These are phyloP conservation scores for Phialemoniopsis sp. DNA, from an alignment of 2,329 filamentous ascomycete species.

Conservation along the genomic window DNA sequence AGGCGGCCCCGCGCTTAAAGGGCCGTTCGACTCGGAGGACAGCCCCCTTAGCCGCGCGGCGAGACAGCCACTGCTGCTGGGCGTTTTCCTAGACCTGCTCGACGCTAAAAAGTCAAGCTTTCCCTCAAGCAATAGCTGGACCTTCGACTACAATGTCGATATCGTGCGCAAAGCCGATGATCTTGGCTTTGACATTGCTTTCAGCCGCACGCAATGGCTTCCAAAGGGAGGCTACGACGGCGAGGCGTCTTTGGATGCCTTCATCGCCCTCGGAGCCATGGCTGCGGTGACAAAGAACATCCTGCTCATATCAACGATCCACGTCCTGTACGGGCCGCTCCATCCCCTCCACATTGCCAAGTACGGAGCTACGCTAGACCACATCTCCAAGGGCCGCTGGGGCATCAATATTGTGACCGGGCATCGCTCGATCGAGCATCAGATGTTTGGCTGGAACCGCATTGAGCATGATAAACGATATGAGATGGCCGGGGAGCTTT, in stretches of 20 bases:
- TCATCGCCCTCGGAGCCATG: constrained; percentile 15
- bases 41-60: constrained; percentile 10
- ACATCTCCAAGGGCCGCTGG: constrained; percentile 16
- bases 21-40: constrained; percentile 8
- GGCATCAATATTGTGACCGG: constrained; percentile 19
- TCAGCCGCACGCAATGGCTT: constrained; percentile 13
- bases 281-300: constrained; percentile 19
- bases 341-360: constrained; percentile 17
- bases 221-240: constrained; percentile 13
- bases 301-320: constrained; percentile 16
- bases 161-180: constrained; percentile 12
- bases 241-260: constrained; percentile 15
- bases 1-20: constrained; percentile 9
- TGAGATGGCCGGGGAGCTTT: constrained; percentile 15
- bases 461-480: constrained; percentile 18
- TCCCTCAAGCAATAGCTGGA: constrained; percentile 12
- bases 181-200: constrained; percentile 17
- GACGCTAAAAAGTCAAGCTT: constrained; percentile 10
- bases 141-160: constrained; percentile 17
- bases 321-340: constrained; percentile 15
- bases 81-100: constrained; percentile 10
- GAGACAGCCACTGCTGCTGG: constrained; percentile 11
- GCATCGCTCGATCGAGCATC: constrained; percentile 14
- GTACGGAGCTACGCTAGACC: constrained; percentile 15
- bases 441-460: constrained; percentile 17